A percentile compares a stretch with the other conserved stretches of the same genome.
Evolutionary conservation across 2,329 filamentous ascomycete species (phyloP).

Genomic region (Capronia coronata): DNA sequence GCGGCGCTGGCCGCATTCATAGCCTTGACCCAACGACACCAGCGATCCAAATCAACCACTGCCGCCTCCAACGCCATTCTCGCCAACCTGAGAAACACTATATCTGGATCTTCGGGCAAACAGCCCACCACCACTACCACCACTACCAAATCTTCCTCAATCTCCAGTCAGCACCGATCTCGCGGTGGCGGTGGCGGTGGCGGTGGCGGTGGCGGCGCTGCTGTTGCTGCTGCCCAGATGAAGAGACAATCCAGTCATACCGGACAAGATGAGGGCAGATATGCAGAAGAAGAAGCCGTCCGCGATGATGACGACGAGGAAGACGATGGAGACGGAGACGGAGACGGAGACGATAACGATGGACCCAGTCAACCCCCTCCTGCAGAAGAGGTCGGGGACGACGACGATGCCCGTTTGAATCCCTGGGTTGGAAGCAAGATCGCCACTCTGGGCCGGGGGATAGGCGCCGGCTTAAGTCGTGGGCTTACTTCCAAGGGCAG

Average conservation of each 20-base stretch:
- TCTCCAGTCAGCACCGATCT: too few species aligned
- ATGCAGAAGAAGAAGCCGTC: background rate
- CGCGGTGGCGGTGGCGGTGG: too few species aligned
- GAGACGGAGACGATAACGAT: background rate
- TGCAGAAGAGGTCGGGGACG: background rate
- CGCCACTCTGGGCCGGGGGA: conserved; percentile 37
- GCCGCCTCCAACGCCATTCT: conserved; percentile 6
- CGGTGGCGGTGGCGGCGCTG: too few species aligned
- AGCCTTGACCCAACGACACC: conserved; percentile 21
- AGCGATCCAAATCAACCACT: conserved; percentile 17
- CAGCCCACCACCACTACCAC: background rate
- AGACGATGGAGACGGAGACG: background rate
- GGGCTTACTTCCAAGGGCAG: conserved; percentile 31
- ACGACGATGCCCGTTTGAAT: conserved; percentile 20
- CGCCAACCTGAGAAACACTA: too few species aligned
- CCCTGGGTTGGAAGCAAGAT: conserved; percentile 27
- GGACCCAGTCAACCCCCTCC: background rate
- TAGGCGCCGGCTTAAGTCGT: conserved; percentile 39
- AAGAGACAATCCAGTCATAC: background rate
- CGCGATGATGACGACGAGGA: conserved; percentile 1
- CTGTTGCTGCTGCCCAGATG: too few species aligned
- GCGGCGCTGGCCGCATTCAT: conserved; percentile 22
- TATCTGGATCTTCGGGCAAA: too few species aligned
- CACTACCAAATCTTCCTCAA: too few species aligned
- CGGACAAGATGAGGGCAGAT: background rate